Conservation (phyloP, 345 rosid genomes). For the Salix purpurea region DNA sequence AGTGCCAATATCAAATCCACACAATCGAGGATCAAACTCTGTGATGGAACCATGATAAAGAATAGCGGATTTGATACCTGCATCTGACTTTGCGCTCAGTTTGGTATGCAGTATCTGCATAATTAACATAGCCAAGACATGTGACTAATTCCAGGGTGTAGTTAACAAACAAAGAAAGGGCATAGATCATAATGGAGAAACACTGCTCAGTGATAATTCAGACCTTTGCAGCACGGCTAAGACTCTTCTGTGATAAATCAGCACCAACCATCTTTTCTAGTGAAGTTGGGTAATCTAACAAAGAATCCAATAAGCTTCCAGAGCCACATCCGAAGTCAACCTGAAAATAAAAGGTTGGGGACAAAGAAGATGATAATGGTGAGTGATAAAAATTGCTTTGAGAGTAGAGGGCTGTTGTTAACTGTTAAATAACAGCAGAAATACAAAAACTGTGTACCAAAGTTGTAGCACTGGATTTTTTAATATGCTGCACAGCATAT, state of each 20-base stretch:
- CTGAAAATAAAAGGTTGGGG: conserved; percentile 27
- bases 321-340: conserved; percentile 95
- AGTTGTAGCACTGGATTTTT: conserved; percentile 60
- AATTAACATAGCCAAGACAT: conserved; percentile 11
- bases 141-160: not conserved
- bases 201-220: conserved; percentile 1
- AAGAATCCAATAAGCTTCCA: conserved; percentile 80
- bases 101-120: conserved; percentile 79
- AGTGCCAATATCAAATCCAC: conserved; percentile 73
- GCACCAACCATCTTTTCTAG: conserved; percentile 71
- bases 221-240: conserved; percentile 91
- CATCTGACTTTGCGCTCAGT: conserved; percentile 41
- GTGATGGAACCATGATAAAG: conserved; percentile 88
- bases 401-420: not conserved
- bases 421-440: not conserved
- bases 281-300: conserved; percentile 68
- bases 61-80: conserved; percentile 51
- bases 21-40: conserved; percentile 60
- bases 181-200: not conserved
- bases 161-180: not conserved
- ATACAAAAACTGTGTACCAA: conserved; percentile 43
- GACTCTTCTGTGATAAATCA: conserved; percentile 77
- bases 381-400: not conserved
- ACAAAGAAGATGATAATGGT: not conserved
- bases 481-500: conserved; percentile 76